These are phyloP conservation scores for Ophiostoma montium DNA, from an alignment of 2,329 filamentous ascomycete genomes.

Conservation along the genomic window DNA sequence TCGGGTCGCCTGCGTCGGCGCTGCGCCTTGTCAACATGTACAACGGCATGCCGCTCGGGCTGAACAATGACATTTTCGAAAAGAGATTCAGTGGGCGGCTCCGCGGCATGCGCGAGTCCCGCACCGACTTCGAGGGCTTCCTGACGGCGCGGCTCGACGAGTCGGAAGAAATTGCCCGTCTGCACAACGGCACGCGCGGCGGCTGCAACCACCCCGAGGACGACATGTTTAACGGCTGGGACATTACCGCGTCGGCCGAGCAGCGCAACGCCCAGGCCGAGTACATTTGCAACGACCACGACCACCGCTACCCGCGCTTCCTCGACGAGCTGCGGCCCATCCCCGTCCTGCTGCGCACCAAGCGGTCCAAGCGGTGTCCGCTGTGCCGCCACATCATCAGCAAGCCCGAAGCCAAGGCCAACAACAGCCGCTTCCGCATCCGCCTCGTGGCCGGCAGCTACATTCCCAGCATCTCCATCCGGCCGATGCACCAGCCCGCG, in stretches of 20 bases:
- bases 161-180: slow-evolving; percentile 41
- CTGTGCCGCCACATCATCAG: slow-evolving; percentile 89
- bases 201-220: background rate
- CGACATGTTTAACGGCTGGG: slow-evolving; percentile 37
- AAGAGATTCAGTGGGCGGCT: slow-evolving; percentile 54
- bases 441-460: slow-evolving; percentile 77
- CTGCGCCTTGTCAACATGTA: slow-evolving; percentile 88
- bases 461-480: slow-evolving; percentile 69
- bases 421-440: slow-evolving; percentile 82
- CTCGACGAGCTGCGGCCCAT: slow-evolving; percentile 64
- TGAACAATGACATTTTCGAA: slow-evolving; percentile 23
- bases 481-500: slow-evolving; percentile 33
- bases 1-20: slow-evolving; percentile 65
- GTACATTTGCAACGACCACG: slow-evolving; percentile 28
- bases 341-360: slow-evolving; percentile 72
- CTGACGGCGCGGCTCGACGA: slow-evolving; percentile 49
- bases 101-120: slow-evolving; percentile 68
- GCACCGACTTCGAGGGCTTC: slow-evolving; percentile 56
- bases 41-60: slow-evolving; percentile 27
- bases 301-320: slow-evolving; percentile 41
- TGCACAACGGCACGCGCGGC: slow-evolving; percentile 22
- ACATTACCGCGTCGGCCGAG: slow-evolving; percentile 38
- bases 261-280: slow-evolving; percentile 33
- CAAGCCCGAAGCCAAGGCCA: slow-evolving; percentile 83
- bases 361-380: slow-evolving; percentile 85